Base-by-base conservation (phyloP, 352 stramenopile genomes). In the Phytophthora uliginosa region DNA sequence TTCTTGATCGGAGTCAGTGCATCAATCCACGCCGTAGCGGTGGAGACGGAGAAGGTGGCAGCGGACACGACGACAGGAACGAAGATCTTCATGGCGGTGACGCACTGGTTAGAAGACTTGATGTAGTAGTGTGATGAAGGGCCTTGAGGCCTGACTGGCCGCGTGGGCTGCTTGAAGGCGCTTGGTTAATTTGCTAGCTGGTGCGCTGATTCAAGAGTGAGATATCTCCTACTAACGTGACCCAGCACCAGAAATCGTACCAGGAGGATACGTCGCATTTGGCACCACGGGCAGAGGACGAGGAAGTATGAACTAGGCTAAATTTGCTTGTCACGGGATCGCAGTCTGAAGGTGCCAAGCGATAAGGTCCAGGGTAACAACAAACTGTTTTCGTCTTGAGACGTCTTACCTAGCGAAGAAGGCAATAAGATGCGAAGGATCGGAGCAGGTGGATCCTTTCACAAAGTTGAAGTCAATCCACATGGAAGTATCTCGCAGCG, bases 61-160 rank as follows among this genome's bases (percentile, higher is more conserved):
- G 59, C 59, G 45, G 66, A 51, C 7, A 66, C 28, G 13, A 34
- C 28, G 20, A 73, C 17, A 13, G 64, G 59, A 48, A 65, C n/a
- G 58, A 73, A 66, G 17, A 73, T 24, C 36, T 73, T 77, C 70
- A 77, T 77, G n/a, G 5, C 55, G 59, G 34, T 45, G 13, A 18
- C 36, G 10, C 36, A 8, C 28, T 31, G 4, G 28, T 31, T 31
- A 7, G 13, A 17, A 18, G 38, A n/a, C 38, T 45, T 45, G 38
- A 18, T n/a, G 13, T 66, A 52, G 51, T 48, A 36, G 20, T 24
- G 57, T 55, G 42, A 24, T 17, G 15, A 20, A 50, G 18, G 54
- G 56, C 28, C 22, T 47, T 47, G 58, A 56, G 40, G 57, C 17
- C 56, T 31, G 34, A 38, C 18, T 3, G 45, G n/a, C 20, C 20